A percentile compares a stretch with the other conserved stretches of the same genome.
Evolutionary conservation across 257 asterid species (phyloP).

Genomic region (Solanum pennellii): DNA sequence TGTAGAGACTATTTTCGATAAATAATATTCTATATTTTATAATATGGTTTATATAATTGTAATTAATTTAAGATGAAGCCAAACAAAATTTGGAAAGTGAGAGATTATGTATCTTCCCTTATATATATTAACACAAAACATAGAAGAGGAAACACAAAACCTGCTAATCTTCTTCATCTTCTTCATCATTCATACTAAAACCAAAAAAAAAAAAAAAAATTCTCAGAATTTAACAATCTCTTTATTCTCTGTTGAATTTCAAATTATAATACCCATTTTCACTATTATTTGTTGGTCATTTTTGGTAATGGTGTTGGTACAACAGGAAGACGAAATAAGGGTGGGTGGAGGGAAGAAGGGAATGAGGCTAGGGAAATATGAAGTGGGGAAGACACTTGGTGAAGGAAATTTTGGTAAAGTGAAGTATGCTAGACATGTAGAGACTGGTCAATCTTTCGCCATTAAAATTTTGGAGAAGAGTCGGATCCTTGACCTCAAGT

Average conservation of each 20-base stretch:
- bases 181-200: neutral
- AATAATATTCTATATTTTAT: neutral
- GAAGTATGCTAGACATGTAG: conserved; percentile 53
- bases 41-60: too few relatives aligned
- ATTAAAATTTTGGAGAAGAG: conserved; percentile 75
- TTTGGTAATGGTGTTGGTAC: conserved; percentile 25
- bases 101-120: neutral
- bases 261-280: neutral
- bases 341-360: conserved; percentile 12
- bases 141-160: neutral
- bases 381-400: conserved; percentile 70
- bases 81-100: neutral
- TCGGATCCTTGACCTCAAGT: conserved; percentile 45
- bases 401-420: conserved; percentile 96
- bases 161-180: neutral
- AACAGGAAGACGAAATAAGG: conserved; percentile 10
- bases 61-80: neutral
- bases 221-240: too few relatives aligned
- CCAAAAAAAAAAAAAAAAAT: neutral
- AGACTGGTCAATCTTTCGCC: conserved; percentile 58
- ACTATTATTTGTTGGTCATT: neutral
- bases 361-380: conserved; percentile 72
- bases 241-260: neutral
- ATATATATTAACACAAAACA: neutral
- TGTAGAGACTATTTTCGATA: neutral